A percentile compares a stretch with the other conserved stretches of the same genome.
These are phyloP conservation scores for Conticribra guillardii DNA, from an alignment of 108 stramenopile genomes.

Conservation along the genomic window DNA sequence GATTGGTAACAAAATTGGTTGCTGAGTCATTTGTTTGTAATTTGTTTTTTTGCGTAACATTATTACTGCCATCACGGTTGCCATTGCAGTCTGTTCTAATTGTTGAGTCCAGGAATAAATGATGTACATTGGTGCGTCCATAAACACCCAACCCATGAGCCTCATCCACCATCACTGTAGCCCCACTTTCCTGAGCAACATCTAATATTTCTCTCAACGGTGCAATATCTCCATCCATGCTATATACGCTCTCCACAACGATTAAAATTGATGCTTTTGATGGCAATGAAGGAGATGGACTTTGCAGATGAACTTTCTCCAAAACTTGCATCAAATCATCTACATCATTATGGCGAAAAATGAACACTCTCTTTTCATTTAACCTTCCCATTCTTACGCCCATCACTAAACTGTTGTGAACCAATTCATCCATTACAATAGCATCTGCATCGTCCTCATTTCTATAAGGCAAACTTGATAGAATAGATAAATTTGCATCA, in stretches of 20 bases:
- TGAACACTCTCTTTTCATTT: conserved; percentile 40
- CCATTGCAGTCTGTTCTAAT: neutral
- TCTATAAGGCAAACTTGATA: conserved; percentile 74
- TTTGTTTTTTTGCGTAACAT: too few relatives aligned
- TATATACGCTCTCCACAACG: conserved; percentile 95
- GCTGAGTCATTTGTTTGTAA: neutral
- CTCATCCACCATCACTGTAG: conserved; percentile 88
- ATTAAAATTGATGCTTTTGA: conserved; percentile 57
- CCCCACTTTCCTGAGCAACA: conserved; percentile 59
- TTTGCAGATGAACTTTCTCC: conserved; percentile 24
- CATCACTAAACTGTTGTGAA: conserved; percentile 93
- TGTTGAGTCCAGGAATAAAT: conserved; percentile 19
- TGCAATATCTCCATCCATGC: conserved; percentile 97
- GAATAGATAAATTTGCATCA: conserved; percentile 93
- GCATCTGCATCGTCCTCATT: conserved; percentile 53
- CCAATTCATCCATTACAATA: conserved; percentile 91
- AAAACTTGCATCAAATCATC: conserved; percentile 64
- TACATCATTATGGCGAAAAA: conserved; percentile 89
- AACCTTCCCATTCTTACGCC: conserved; percentile 74
- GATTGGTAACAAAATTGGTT: too few relatives aligned
- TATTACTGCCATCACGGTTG: neutral
- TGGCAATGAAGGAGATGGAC: neutral
- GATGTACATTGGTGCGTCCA: conserved; percentile 58
- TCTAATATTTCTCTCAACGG: conserved; percentile 81
- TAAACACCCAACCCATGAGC: conserved; percentile 89